Evolutionary conservation across 495 filamentous ascomycete species (phyloP).

Genomic region (Hypoxylon cercidicola): DNA sequence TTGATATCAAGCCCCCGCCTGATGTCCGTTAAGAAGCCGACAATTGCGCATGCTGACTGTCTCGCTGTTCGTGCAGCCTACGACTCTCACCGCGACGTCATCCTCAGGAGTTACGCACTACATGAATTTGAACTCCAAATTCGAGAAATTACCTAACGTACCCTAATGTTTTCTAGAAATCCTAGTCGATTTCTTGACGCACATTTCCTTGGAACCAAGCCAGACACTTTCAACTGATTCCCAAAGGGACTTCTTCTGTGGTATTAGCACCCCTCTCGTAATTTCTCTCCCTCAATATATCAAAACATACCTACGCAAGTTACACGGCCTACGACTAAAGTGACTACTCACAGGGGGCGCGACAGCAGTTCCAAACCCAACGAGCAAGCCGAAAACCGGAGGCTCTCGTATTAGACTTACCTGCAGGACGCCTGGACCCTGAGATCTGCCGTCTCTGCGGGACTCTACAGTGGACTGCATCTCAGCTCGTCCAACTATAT

Average conservation of each 20-base stretch:
- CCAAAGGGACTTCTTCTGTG: conserved; percentile 40
- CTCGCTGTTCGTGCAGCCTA: too few species aligned
- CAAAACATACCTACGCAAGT: background rate
- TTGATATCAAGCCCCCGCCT: background rate
- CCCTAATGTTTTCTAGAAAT: conserved; percentile 54
- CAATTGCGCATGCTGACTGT: conserved; percentile 13
- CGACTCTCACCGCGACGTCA: too few species aligned
- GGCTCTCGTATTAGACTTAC: background rate
- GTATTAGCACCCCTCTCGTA: conserved; percentile 19
- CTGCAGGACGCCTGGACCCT: background rate
- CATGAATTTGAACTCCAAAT: conserved; percentile 51
- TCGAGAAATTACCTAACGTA: conserved; percentile 46
- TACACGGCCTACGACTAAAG: background rate
- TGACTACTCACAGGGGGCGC: background rate
- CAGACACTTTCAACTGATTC: conserved; percentile 55
- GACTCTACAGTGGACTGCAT: background rate
- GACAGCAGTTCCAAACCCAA: background rate
- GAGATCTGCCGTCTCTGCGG: background rate
- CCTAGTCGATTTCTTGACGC: conserved; percentile 55
- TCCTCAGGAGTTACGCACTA: too few species aligned
- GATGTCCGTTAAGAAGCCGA: conserved; percentile 39
- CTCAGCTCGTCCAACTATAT: background rate
- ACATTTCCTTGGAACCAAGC: conserved; percentile 50
- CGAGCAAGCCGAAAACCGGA: background rate
- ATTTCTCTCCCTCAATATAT: background rate